Conservation (phyloP, 106 monocot genomes). For the Dendrobium nobile region DNA sequence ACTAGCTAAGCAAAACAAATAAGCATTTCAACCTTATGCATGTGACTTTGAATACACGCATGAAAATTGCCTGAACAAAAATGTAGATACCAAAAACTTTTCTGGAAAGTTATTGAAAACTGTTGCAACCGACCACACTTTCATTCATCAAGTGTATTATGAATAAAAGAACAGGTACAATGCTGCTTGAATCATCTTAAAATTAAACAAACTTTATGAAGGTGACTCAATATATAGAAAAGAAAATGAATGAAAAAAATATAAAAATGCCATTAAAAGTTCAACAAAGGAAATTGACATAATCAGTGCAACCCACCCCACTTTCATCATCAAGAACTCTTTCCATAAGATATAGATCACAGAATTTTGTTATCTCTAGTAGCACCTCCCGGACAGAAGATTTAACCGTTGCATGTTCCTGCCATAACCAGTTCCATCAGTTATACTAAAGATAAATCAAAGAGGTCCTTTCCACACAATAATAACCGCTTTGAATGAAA, state of each 20-base stretch:
- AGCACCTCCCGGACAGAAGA: slow-evolving; percentile 53
- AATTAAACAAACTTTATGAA: not conserved
- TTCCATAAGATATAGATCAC: slow-evolving; percentile 75
- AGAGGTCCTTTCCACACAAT: not conserved
- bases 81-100: not conserved
- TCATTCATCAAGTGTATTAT: not conserved
- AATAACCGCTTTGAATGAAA: not conserved
- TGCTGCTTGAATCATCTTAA: not conserved
- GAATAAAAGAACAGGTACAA: not conserved
- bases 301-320: slow-evolving; percentile 26
- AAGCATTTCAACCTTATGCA: not conserved
- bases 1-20: too few species aligned
- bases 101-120: not conserved
- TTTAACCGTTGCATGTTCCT: slow-evolving; percentile 56
- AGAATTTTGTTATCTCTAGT: slow-evolving; percentile 49
- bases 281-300: not conserved
- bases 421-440: not conserved
- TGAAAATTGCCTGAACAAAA: not conserved
- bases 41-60: not conserved
- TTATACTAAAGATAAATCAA: not conserved
- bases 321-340: slow-evolving; percentile 62
- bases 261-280: not conserved
- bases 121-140: not conserved
- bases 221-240: not conserved
- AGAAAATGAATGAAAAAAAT: not conserved